These are phyloP conservation scores for Golubevia sp. DNA, from an alignment of 1,284 basidiomycete species.

Conservation along the genomic window DNA sequence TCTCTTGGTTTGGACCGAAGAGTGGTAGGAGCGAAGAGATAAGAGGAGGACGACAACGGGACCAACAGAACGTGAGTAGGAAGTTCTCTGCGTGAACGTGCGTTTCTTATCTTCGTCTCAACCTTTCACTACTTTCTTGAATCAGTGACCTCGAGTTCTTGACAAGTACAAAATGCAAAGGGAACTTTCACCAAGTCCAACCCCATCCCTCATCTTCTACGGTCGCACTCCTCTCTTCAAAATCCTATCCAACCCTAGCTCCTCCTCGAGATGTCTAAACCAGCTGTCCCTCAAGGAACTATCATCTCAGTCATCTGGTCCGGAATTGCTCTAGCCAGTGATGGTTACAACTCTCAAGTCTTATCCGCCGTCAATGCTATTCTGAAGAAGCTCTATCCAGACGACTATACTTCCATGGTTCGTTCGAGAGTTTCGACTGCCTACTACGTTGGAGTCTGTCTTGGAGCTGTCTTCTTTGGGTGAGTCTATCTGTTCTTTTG, in stretches of 20 bases:
- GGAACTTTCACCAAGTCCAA: too few relatives aligned
- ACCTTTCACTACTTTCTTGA: background rate
- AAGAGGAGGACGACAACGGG: too few relatives aligned
- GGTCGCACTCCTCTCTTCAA: too few relatives aligned
- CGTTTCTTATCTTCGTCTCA: too few relatives aligned
- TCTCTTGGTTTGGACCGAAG: too few relatives aligned
- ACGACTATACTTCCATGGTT: background rate
- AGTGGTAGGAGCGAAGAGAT: too few relatives aligned
- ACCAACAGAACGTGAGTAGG: too few relatives aligned
- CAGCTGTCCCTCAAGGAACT: too few relatives aligned
- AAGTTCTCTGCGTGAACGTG: too few relatives aligned
- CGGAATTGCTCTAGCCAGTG: constrained; percentile 7
- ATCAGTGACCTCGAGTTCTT: background rate
- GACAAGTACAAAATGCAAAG: background rate
- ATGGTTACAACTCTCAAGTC: constrained; percentile 16
- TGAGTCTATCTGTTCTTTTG: background rate
- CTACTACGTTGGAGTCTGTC: constrained; percentile 14
- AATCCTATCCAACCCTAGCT: too few relatives aligned
- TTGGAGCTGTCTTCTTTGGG: constrained; percentile 13
- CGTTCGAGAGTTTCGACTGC: constrained; percentile 8
- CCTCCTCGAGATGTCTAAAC: too few relatives aligned
- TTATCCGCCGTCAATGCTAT: constrained; percentile 2
- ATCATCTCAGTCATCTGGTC: background rate
- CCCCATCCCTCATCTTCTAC: too few relatives aligned
- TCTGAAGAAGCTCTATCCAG: constrained; percentile 4